Evolutionary conservation across 75 land plant species (phyloP).

Genomic region (Pinus taeda): DNA sequence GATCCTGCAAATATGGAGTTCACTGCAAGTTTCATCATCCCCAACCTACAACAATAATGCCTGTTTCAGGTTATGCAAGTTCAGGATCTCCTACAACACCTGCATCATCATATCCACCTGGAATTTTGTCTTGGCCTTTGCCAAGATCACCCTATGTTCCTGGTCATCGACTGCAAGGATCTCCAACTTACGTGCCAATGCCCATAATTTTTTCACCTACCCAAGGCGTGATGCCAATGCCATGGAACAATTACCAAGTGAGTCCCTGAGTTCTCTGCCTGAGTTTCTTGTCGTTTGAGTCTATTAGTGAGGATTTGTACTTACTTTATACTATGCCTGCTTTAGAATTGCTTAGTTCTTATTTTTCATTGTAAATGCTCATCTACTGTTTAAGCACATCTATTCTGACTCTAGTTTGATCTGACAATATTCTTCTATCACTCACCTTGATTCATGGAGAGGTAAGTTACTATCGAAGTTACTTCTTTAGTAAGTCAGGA

Average conservation of each 20-base stretch:
- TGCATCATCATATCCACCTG: conserved; percentile 35
- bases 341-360: not conserved
- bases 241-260: conserved; percentile 60
- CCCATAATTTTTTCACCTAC: conserved; percentile 41
- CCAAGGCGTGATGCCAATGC: conserved; percentile 28
- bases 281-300: not conserved
- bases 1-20: conserved; percentile 71
- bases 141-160: conserved; percentile 45
- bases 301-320: not conserved
- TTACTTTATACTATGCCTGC: not conserved
- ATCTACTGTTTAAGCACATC: not conserved
- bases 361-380: not conserved
- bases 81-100: conserved; percentile 35
- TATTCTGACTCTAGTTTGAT: too few species aligned
- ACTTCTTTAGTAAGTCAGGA: too few species aligned
- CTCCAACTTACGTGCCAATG: conserved; percentile 44
- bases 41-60: conserved; percentile 52
- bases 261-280: conserved; percentile 6
- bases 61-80: conserved; percentile 41
- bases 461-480: too few species aligned
- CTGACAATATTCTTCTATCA: too few species aligned
- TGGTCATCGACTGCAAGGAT: conserved; percentile 39
- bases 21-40: conserved; percentile 96
- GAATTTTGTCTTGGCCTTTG: conserved; percentile 51
- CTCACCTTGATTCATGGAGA: too few species aligned